Evolutionary conservation across 768 basidiomycete genomes (phyloP), one percentile per base, ranked within the genome.

Genomic region (Panus rudis): DNA sequence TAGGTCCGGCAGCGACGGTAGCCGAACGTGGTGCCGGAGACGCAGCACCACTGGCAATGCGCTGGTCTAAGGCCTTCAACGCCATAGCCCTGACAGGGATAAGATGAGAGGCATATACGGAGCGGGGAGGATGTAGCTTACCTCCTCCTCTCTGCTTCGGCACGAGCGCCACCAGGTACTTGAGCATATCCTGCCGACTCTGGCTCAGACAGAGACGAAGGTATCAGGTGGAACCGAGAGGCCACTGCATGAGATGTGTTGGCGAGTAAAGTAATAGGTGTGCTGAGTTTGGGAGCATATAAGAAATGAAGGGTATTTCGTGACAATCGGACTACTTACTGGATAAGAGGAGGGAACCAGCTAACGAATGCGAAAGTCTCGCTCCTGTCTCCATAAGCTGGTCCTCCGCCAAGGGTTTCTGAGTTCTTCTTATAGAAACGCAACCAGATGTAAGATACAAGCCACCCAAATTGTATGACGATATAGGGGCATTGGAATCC

Each of bases 401-500:
- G 75, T 4, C 67, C 67, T 4, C 84, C 83, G 37, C 73, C 59
- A 0, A 74, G 61, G 45, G 91, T 87, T 25, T 70, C 71, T 4
- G 75, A 66, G 55, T 84, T 86, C 61, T 85, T 82, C 68, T 98
- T 98, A 73, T 97, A 92, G 71, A 99, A 98, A 27, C 96, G 81
- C 25, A 99, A 76, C 65, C 96, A 99, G 42, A 89, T 73, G 87
- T 92, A 99, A 24, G 86, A 77, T 6, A 92, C 87, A 44, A 96
- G 84, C 92, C 94, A 99, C n/a, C 94, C 96, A 61, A 97, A 99
- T 59, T 99, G 96, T 50, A 98, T 92, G 57, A 92, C 67, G 39
- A 93, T 90, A 70, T 80, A 94, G 13, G 91, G 92, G 45, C 80
- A 84, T 60, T 92, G 92, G 66, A 83, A 83, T 17, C 91, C 92